phyloP scores from a whole-genome alignment of 2,329 filamentous ascomycete genomes.

The Aspergillus arachidicola region DNA sequence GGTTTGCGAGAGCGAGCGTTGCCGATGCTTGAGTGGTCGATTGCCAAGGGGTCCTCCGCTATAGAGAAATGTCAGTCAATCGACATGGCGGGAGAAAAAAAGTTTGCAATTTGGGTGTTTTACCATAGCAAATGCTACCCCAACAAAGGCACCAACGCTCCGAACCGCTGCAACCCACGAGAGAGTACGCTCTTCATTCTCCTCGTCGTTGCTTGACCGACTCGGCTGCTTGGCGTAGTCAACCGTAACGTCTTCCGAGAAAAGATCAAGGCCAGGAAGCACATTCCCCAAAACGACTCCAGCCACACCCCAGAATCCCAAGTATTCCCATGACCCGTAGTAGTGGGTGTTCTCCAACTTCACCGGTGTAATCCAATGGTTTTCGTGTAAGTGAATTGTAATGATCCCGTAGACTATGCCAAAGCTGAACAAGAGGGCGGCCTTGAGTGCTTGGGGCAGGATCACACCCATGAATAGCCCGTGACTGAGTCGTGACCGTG shows the following conservation, averaged over 20 bases:
- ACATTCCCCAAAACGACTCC: slow-evolving; percentile 77
- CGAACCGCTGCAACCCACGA: slow-evolving; percentile 72
- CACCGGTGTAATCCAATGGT: slow-evolving; percentile 63
- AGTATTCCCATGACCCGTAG: slow-evolving; percentile 63
- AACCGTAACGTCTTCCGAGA: slow-evolving; percentile 65
- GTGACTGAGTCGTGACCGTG: slow-evolving; percentile 39
- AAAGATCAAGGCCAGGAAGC: slow-evolving; percentile 78
- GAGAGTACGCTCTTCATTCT: slow-evolving; percentile 32
- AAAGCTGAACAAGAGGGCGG: slow-evolving; percentile 71
- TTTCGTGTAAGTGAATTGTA: slow-evolving; percentile 76
- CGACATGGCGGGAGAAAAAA: background rate
- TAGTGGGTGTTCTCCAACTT: slow-evolving; percentile 60
- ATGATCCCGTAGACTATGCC: slow-evolving; percentile 82
- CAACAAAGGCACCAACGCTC: slow-evolving; percentile 71
- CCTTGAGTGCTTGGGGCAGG: slow-evolving; percentile 61
- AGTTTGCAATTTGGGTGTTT: slow-evolving; percentile 36
- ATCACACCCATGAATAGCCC: slow-evolving; percentile 45
- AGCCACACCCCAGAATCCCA: slow-evolving; percentile 78
- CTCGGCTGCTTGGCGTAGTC: slow-evolving; percentile 28
- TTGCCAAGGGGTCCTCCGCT: slow-evolving; percentile 90
- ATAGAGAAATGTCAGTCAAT: slow-evolving; percentile 23
- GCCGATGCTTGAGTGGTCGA: slow-evolving; percentile 92
- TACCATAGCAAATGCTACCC: slow-evolving; percentile 81
- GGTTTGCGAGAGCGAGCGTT: slow-evolving; percentile 87
- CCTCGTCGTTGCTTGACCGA: slow-evolving; percentile 33